These are phyloP conservation scores for Irpex rosettiformis DNA, from an alignment of 1,284 basidiomycete genomes.

Conservation along the genomic window DNA sequence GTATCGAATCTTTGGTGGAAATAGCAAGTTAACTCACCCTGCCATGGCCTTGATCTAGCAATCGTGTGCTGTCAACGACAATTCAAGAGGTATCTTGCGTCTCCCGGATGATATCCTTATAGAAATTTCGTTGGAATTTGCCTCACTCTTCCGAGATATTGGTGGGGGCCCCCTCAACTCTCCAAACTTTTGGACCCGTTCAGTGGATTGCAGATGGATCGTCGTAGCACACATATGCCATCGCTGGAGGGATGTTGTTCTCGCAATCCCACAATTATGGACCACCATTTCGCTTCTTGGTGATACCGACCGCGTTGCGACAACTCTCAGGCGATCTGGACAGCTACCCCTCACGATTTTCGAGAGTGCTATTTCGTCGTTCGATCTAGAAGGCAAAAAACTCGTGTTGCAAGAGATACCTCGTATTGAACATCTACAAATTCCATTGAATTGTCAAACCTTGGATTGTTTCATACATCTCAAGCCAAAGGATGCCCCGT, in stretches of 20 bases:
- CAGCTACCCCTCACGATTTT: not conserved
- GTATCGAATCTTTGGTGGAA: too few relatives aligned
- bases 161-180: too few relatives aligned
- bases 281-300: not conserved
- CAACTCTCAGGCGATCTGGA: not conserved
- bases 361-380: not conserved
- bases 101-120: too few relatives aligned
- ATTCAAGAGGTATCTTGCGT: too few relatives aligned
- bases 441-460: not conserved
- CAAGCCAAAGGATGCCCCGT: not conserved
- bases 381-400: not conserved
- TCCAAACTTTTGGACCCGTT: too few relatives aligned
- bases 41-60: too few relatives aligned
- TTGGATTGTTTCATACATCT: not conserved
- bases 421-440: not conserved
- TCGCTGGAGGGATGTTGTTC: not conserved
- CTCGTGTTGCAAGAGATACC: not conserved
- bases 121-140: too few relatives aligned
- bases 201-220: too few relatives aligned
- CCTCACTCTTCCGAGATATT: too few relatives aligned
- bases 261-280: not conserved
- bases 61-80: too few relatives aligned
- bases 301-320: not conserved
- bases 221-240: not conserved
- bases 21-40: too few relatives aligned